These are phyloP conservation scores for Venturia pyrina DNA, from an alignment of 2,329 filamentous ascomycete genomes.

Conservation along the genomic window DNA sequence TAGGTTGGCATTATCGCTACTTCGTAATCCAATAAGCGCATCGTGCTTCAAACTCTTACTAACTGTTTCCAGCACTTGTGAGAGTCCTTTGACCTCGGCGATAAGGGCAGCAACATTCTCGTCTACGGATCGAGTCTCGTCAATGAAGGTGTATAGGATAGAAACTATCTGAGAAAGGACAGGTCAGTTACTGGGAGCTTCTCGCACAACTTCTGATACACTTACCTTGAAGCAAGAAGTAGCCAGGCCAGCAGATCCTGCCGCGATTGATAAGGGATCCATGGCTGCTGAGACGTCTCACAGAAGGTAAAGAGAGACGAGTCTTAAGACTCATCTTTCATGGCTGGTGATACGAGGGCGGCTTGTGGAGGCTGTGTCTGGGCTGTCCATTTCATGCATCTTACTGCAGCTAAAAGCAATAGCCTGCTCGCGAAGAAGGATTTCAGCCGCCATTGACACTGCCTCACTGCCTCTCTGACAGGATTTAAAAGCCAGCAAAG, in stretches of 20 bases:
- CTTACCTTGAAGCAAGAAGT: slow-evolving; percentile 2
- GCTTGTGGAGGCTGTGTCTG: neutral
- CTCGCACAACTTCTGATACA: neutral
- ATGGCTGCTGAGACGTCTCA: neutral
- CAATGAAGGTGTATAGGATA: slow-evolving; percentile 5
- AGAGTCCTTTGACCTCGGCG: neutral
- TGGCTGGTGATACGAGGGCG: neutral
- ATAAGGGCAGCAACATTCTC: neutral
- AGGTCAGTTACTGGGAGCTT: neutral
- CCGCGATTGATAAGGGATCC: slow-evolving; percentile 1
- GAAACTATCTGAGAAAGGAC: neutral
- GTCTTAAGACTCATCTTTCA: neutral
- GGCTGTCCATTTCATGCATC: neutral
- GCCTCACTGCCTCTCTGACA: no score
- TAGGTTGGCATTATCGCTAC: neutral
- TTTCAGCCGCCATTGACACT: no score
- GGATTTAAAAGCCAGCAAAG: no score
- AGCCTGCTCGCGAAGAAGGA: neutral
- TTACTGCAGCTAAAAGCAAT: neutral
- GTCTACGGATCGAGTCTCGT: slow-evolving; percentile 2
- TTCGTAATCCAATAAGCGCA: neutral
- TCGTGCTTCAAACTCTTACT: slow-evolving; percentile 3
- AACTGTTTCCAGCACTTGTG: neutral
- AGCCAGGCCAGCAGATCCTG: neutral
- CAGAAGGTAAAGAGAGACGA: neutral